A percentile compares a stretch with the other conserved stretches of the same genome.
These are phyloP conservation scores for Sanghuangporus sanghuang DNA, from an alignment of 1,284 basidiomycete genomes.

Conservation along the genomic window DNA sequence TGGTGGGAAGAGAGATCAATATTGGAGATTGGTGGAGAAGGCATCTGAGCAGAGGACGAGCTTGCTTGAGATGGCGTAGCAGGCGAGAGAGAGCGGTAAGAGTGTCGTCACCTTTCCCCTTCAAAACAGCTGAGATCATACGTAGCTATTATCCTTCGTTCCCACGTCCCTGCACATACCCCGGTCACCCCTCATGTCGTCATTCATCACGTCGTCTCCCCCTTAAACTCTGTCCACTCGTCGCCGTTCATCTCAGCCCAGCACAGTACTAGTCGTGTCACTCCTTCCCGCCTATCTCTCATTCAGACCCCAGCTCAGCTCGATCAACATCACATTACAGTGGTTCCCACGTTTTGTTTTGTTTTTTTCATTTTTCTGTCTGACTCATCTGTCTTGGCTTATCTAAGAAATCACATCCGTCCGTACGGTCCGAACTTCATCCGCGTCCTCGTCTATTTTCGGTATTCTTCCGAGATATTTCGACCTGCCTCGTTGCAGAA, in stretches of 20 bases:
- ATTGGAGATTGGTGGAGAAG: background rate
- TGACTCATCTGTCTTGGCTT: background rate
- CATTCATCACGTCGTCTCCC: background rate
- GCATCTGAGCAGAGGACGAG: background rate
- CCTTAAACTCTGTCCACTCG: background rate
- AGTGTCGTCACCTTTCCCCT: background rate
- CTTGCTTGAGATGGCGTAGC: background rate
- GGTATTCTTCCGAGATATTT: background rate
- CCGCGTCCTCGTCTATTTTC: background rate
- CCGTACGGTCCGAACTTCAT: background rate
- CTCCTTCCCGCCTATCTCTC: too few relatives aligned
- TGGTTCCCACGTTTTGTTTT: background rate
- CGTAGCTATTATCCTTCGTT: background rate
- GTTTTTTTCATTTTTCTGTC: too few relatives aligned
- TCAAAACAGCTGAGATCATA: background rate
- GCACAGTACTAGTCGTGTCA: too few relatives aligned
- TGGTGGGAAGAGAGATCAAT: background rate
- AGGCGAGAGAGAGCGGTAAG: background rate
- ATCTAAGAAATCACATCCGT: background rate
- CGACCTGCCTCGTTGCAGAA: background rate
- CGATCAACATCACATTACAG: background rate
- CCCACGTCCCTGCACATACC: background rate
- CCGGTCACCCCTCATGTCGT: slow-evolving; percentile 3
- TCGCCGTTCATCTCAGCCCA: background rate
- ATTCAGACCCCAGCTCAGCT: background rate